A percentile compares a stretch with the other conserved stretches of the same genome.
These are phyloP conservation scores for Ogataea naganishii DNA, from an alignment of 805 yeast species.

Conservation along the genomic window DNA sequence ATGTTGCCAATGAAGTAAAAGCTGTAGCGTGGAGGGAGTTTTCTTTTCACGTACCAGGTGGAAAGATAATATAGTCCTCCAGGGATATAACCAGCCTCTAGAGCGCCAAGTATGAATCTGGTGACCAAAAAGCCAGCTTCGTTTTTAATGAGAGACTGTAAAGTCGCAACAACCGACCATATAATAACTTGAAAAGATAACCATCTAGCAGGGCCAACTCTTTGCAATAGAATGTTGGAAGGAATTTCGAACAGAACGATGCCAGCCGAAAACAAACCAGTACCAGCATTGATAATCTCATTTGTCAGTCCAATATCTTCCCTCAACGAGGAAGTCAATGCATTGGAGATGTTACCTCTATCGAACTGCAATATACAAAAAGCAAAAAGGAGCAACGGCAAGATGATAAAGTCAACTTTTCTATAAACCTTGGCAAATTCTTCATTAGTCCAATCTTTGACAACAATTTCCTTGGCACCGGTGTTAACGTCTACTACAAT, in stretches of 20 bases:
- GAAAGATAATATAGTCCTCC: conserved; percentile 29
- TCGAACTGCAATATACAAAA: conserved; percentile 35
- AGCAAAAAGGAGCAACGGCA: conserved; percentile 6
- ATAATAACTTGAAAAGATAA: conserved; percentile 23
- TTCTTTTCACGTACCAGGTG: conserved; percentile 28
- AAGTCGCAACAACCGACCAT: conserved; percentile 31
- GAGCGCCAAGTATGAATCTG: conserved; percentile 30
- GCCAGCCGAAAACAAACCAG: conserved; percentile 30
- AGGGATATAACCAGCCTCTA: conserved; percentile 36
- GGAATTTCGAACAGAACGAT: conserved; percentile 35
- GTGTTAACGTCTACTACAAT: conserved; percentile 4
- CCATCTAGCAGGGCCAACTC: conserved; percentile 28
- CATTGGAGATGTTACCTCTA: conserved; percentile 44
- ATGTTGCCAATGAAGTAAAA: conserved; percentile 29
- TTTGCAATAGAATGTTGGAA: conserved; percentile 23
- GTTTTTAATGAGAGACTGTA: conserved; percentile 24
- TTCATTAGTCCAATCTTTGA: conserved; percentile 9
- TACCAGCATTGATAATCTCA: conserved; percentile 29
- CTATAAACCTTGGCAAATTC: conserved; percentile 9
- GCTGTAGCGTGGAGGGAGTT: conserved; percentile 16
- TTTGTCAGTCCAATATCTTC: conserved; percentile 34
- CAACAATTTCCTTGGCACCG: conserved; percentile 4
- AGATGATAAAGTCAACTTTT: conserved; percentile 10
- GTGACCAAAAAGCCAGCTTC: conserved; percentile 15
- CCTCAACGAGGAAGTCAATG: conserved; percentile 39